Conservation (phyloP, 2,329 filamentous ascomycete species). For the Sporothrix humicola region DNA sequence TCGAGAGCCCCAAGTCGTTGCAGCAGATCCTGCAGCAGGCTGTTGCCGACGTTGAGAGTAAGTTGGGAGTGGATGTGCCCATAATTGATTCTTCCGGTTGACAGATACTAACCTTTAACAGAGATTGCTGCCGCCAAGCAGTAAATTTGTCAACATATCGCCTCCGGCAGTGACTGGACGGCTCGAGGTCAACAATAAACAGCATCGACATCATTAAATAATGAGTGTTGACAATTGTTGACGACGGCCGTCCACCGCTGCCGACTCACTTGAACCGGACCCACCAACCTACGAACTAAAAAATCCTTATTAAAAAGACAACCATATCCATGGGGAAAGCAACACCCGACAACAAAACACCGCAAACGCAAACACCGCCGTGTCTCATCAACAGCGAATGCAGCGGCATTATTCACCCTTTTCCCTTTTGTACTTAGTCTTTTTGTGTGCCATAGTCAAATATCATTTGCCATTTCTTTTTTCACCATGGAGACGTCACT, state of each 20-base stretch:
- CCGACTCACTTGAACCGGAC: conserved; percentile 14
- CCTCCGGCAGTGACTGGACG: conserved; percentile 40
- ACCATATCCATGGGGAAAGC: not conserved
- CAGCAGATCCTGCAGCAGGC: conserved; percentile 99
- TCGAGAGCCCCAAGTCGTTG: conserved; percentile 95
- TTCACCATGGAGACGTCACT: not conserved
- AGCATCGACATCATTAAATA: not conserved
- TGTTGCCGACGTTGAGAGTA: conserved; percentile 94
- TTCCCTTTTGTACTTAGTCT: conserved; percentile 26
- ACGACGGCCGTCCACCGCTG: not conserved
- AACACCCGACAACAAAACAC: not conserved
- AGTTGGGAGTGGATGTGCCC: conserved; percentile 38
- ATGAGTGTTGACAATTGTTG: not conserved
- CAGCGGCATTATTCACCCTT: not conserved
- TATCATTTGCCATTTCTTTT: conserved; percentile 32
- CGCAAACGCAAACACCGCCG: not conserved
- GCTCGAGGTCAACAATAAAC: not conserved
- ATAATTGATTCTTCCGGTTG: not conserved
- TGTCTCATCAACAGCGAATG: not conserved
- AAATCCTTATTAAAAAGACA: conserved; percentile 27
- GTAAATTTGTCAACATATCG: conserved; percentile 54
- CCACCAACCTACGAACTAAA: conserved; percentile 9
- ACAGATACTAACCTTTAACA: conserved; percentile 49
- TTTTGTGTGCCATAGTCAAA: conserved; percentile 40
- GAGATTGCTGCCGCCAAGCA: conserved; percentile 69